Percentiles rank a stretch among this genome's conserved stretches.
Evolutionary conservation across 78 protist genomes (phyloP).

Genomic region (Dictyostelium brefeldianum): DNA sequence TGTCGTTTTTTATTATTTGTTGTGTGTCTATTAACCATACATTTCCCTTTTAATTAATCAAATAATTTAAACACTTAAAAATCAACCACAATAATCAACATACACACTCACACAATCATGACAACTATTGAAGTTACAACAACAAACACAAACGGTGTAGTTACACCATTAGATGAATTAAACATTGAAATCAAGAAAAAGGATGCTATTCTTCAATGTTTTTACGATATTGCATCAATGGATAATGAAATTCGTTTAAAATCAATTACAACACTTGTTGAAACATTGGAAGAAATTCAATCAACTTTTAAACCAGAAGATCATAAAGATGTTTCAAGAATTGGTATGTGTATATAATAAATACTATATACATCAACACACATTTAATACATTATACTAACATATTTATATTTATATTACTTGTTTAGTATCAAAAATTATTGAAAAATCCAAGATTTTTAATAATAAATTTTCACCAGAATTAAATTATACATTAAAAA

Average conservation of each 20-base stretch:
- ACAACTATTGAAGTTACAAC: constrained; percentile 11
- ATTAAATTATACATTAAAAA: constrained; percentile 53
- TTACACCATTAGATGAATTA: constrained; percentile 31
- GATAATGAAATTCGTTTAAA: constrained; percentile 50
- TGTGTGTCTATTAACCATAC: too few relatives aligned
- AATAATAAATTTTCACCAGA: constrained; percentile 44
- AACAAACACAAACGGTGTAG: constrained; percentile 1
- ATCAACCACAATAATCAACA: too few relatives aligned
- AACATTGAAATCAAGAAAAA: constrained; percentile 49
- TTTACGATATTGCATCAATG: constrained; percentile 61
- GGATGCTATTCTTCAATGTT: constrained; percentile 52
- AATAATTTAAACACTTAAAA: too few relatives aligned
- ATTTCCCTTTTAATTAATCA: too few relatives aligned
- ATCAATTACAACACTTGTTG: constrained; percentile 21
- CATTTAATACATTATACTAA: background rate
- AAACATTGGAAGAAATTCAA: constrained; percentile 51
- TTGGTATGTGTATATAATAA: constrained; percentile 28
- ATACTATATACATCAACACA: background rate
- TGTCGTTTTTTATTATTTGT: too few relatives aligned
- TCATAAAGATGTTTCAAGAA: constrained; percentile 46
- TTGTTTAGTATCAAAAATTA: constrained; percentile 37
- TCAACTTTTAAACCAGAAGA: constrained; percentile 46
- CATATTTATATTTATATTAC: too few relatives aligned
- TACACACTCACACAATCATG: background rate
- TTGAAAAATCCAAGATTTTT: constrained; percentile 25